Evolutionary conservation across 352 stramenopile genomes (phyloP).

Genomic region (Pythium dissotocum): DNA sequence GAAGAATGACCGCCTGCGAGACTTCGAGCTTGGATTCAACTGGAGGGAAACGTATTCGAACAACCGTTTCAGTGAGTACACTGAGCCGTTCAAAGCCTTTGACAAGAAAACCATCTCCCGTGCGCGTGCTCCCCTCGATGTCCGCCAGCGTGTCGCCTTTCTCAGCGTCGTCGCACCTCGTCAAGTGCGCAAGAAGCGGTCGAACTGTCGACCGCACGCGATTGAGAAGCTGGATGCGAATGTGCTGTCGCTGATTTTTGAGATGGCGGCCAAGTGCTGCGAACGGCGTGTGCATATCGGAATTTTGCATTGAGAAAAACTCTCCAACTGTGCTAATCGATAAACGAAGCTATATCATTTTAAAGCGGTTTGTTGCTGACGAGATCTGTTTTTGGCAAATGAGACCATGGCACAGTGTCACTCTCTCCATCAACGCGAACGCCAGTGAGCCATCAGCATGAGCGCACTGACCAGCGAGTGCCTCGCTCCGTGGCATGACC

Average conservation of each 20-base stretch:
- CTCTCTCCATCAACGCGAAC: too few relatives aligned
- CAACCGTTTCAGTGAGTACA: background rate
- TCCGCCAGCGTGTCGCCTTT: background rate
- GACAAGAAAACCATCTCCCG: background rate
- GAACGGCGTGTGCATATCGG: background rate
- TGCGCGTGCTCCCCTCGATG: background rate
- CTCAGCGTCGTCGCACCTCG: background rate
- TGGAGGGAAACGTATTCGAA: background rate
- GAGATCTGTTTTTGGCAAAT: too few relatives aligned
- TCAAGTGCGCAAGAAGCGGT: background rate
- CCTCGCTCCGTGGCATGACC: too few relatives aligned
- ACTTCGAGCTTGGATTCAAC: background rate
- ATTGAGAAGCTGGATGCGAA: background rate
- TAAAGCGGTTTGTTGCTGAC: too few relatives aligned
- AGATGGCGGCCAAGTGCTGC: background rate
- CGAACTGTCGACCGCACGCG: too few relatives aligned
- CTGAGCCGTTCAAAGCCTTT: background rate
- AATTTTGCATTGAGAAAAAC: too few relatives aligned
- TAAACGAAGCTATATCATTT: too few relatives aligned
- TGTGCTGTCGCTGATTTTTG: background rate
- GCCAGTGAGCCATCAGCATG: too few relatives aligned
- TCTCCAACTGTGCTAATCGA: too few relatives aligned
- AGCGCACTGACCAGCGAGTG: too few relatives aligned
- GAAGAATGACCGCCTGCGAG: background rate
- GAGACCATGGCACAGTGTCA: too few relatives aligned